Conservation (phyloP, 169 alveolate genomes). For the Plasmodium gonderi region DNA sequence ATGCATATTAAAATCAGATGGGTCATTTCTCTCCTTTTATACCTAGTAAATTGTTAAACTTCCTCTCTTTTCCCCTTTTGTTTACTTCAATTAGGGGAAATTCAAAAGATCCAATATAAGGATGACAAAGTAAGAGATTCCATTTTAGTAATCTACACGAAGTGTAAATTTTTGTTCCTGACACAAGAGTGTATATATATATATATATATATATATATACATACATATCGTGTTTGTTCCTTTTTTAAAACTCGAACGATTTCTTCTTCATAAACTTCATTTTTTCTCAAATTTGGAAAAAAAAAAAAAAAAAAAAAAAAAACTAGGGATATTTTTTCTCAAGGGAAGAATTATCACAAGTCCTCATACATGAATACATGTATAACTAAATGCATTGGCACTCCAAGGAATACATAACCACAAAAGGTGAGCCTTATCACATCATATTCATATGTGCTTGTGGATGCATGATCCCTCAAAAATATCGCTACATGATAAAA, state of each 20-base stretch:
- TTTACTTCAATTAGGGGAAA: background rate
- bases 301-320: background rate
- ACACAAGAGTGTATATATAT: no score
- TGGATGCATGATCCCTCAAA: background rate
- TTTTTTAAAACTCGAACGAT: background rate
- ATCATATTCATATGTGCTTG: background rate
- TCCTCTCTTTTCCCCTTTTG: background rate
- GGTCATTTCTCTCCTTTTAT: background rate
- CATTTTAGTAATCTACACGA: background rate
- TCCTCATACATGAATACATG: background rate
- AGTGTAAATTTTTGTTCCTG: background rate
- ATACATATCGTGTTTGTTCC: background rate
- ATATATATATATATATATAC: no score
- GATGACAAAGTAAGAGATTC: background rate
- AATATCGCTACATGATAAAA: background rate
- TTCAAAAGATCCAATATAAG: background rate
- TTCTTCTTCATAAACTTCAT: no score
- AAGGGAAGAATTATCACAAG: background rate
- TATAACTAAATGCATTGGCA: background rate
- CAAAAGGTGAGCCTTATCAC: background rate
- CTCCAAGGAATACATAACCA: background rate
- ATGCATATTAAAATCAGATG: background rate
- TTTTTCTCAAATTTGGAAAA: background rate
- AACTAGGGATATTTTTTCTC: background rate
- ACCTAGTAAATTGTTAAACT: background rate